phyloP scores from a whole-genome alignment of 1,284 basidiomycete genomes.

The Tausonia pullulans region DNA sequence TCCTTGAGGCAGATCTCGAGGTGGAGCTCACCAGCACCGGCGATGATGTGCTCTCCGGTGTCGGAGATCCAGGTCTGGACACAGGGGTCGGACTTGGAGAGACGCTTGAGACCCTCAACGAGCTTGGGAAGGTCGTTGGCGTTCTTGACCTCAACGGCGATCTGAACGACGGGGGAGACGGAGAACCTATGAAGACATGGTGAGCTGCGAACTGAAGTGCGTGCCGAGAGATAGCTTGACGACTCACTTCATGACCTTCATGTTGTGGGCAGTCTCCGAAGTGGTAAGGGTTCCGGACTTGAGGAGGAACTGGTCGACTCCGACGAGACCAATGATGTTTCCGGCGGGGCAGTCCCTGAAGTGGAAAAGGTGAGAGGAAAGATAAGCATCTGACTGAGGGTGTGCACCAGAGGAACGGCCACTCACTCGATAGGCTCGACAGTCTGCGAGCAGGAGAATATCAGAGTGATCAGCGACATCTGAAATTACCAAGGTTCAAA shows the following conservation, averaged over 20 bases:
- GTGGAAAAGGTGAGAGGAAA: neutral
- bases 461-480: no score
- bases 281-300: slow-evolving; percentile 97
- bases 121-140: slow-evolving; percentile 98
- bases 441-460: slow-evolving; percentile 34
- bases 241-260: slow-evolving; percentile 1
- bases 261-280: slow-evolving; percentile 57
- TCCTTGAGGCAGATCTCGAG: slow-evolving; percentile 99
- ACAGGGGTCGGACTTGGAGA: slow-evolving; percentile 99
- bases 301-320: slow-evolving; percentile 99
- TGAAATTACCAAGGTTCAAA: no score
- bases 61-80: slow-evolving; percentile 92
- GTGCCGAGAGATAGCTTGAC: no score
- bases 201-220: neutral
- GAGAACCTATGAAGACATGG: slow-evolving; percentile 57
- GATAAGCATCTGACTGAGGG: no score
- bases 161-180: slow-evolving; percentile 98
- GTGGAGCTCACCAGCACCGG: slow-evolving; percentile 98
- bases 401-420: no score
- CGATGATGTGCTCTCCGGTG: slow-evolving; percentile 96
- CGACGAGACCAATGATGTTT: slow-evolving; percentile 98
- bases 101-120: slow-evolving; percentile 99
- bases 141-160: slow-evolving; percentile 99
- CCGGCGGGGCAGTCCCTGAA: slow-evolving; percentile 67
- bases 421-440: slow-evolving; percentile 83